Conservation (phyloP, 1,284 basidiomycete genomes). For the Coniferiporia weirii region DNA sequence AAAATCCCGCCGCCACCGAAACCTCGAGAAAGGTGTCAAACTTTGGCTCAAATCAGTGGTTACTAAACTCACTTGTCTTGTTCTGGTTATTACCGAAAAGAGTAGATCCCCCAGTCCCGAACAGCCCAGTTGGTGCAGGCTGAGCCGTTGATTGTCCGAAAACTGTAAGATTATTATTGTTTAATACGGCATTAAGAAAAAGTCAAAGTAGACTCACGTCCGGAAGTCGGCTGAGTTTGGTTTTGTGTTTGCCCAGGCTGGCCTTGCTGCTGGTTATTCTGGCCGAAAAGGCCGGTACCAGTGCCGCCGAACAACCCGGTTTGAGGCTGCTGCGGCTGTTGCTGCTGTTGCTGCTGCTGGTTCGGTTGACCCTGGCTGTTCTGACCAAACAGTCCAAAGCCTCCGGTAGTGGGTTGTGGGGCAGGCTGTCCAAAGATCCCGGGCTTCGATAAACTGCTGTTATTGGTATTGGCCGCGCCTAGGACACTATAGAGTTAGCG, state of each 20-base stretch:
- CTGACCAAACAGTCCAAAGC: slow-evolving; percentile 30
- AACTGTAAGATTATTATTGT: slow-evolving; percentile 5
- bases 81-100: slow-evolving; percentile 34
- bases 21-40: slow-evolving; percentile 23
- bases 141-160: slow-evolving; percentile 27
- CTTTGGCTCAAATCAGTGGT: slow-evolving; percentile 23
- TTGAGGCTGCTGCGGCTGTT: slow-evolving; percentile 11
- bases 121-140: slow-evolving; percentile 21
- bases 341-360: slow-evolving; percentile 25
- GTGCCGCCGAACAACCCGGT: slow-evolving; percentile 22
- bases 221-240: slow-evolving; percentile 28
- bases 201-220: slow-evolving; percentile 25
- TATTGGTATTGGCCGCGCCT: slow-evolving; percentile 2
- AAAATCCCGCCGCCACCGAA: slow-evolving; percentile 40
- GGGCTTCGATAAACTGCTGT: slow-evolving; percentile 16
- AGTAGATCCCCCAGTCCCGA: slow-evolving; percentile 32
- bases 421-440: slow-evolving; percentile 22
- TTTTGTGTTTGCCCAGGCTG: slow-evolving; percentile 25
- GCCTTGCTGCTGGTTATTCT: slow-evolving; percentile 30
- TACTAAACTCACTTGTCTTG: slow-evolving; percentile 20
- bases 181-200: not conserved
- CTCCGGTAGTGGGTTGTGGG: slow-evolving; percentile 19
- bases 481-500: not conserved
- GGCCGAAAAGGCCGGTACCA: slow-evolving; percentile 27
- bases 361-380: slow-evolving; percentile 9